Evolutionary conservation across 2,329 filamentous ascomycete genomes (phyloP), one percentile per base, ranked within the genome.

Genomic region (Rachicladosporium sp.): DNA sequence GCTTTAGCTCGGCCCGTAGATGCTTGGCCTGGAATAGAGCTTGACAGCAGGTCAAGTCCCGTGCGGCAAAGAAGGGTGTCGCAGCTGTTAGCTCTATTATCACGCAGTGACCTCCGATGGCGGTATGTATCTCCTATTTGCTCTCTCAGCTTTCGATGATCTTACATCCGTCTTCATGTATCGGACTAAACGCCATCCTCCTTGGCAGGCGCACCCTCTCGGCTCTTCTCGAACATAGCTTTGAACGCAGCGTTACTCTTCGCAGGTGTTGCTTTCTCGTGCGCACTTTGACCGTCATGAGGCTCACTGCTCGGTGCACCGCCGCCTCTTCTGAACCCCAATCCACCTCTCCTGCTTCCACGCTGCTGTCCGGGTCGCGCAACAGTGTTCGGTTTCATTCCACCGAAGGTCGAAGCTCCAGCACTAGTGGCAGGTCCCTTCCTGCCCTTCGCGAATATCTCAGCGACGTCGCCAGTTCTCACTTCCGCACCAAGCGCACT

Each of bases 211-310:
- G 13, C 4, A 9, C 23, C 30, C 35, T 42, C 31, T 13, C 36
- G 35, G 30, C 40, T 38, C 43, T 61, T 63, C 46, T 68, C 57
- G 35, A 76, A 61, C 67, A 75, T 67, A 29, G 64, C 64, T 40
- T 71, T 66, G 54, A 77, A 77, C 50, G 76, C 72, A 37, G 65
- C 66, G 51, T 77, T 76, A 50, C 68, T 74, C 60, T 73, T 77
- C 47, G 56, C 56, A 41, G 52, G 45, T 50, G 52, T 53, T 37
- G 50, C 52, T 43, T 52, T 48, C 32, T 50, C 51, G 15, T 37
- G 35, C 7, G 46, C 50, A 44, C 33, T 50, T 48, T 39, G 46
- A 10, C 35, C 35, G 9, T 38, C 47, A 3, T 40, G 33, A 33
- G 47, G 43, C 12, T 30, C 40, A 34, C 50, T 50, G 21, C 52